Conservation (phyloP, 176 grass and related monocot species). For the Carex myosuroides region DNA sequence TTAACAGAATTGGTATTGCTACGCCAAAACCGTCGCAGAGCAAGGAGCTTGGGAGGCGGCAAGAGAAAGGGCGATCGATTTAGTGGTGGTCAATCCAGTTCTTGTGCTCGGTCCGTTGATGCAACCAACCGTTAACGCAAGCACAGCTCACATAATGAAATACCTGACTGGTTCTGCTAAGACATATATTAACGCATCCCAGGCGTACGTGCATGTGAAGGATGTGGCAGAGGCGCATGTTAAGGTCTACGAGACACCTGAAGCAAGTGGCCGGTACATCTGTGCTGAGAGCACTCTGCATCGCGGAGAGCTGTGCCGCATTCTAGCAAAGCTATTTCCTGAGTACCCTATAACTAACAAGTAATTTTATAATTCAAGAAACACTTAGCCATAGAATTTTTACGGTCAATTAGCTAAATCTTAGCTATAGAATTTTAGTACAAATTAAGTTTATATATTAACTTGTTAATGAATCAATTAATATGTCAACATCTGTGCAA, state of each 20-base stretch:
- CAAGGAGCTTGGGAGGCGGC: conserved; percentile 49
- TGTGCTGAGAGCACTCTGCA: conserved; percentile 78
- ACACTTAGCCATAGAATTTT: too few species aligned
- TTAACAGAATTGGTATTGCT: conserved; percentile 83
- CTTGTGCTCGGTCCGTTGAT: conserved; percentile 53
- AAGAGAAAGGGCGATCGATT: conserved; percentile 16
- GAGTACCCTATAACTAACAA: conserved; percentile 68
- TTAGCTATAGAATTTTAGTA: neutral
- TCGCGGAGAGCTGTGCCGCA: conserved; percentile 55
- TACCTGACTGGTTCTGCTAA: conserved; percentile 66
- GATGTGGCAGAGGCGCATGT: conserved; percentile 77
- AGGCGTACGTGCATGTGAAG: conserved; percentile 68
- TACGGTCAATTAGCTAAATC: neutral
- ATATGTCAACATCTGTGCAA: neutral
- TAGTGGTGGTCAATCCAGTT: conserved; percentile 61
- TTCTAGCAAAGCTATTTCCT: conserved; percentile 70
- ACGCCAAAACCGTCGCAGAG: conserved; percentile 65
- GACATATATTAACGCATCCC: conserved; percentile 55
- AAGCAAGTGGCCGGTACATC: conserved; percentile 56
- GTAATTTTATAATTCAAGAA: conserved; percentile 21
- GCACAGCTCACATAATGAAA: conserved; percentile 46
- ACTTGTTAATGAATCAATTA: neutral
- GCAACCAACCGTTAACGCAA: conserved; percentile 58
- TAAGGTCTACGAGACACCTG: conserved; percentile 40
- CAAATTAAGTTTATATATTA: neutral